Percentiles rank a stretch among this genome's conserved stretches.
These are phyloP conservation scores for Aureobasidium uvarum DNA, from an alignment of 2,329 filamentous ascomycete species.

Conservation along the genomic window DNA sequence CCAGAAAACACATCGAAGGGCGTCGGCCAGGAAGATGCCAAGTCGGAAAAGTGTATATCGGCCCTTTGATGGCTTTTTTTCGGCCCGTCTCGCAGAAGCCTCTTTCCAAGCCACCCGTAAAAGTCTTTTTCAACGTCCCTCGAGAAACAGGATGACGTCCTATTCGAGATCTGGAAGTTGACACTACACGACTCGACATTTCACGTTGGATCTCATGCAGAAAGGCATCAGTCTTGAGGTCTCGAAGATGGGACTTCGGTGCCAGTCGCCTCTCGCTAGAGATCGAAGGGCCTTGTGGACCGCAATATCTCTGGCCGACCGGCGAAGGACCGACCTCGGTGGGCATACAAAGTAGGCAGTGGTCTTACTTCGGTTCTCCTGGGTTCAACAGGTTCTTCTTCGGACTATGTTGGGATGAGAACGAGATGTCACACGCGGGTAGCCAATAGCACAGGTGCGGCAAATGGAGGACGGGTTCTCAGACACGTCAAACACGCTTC, in stretches of 20 bases:
- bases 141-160: background rate
- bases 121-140: conserved; percentile 25
- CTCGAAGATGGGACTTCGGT: background rate
- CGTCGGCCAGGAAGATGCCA: conserved; percentile 11
- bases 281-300: background rate
- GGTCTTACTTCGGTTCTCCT: conserved; percentile 26
- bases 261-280: background rate
- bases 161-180: background rate
- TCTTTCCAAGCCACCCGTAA: conserved; percentile 19
- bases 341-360: background rate
- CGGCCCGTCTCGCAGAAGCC: conserved; percentile 22
- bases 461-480: background rate
- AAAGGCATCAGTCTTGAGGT: background rate
- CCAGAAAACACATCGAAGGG: conserved; percentile 23
- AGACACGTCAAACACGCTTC: conserved; percentile 11
- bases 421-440: background rate
- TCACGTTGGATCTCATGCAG: background rate
- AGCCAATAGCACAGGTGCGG: conserved; percentile 10
- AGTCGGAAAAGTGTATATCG: conserved; percentile 16
- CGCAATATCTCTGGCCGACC: conserved; percentile 14
- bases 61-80: conserved; percentile 25
- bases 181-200: conserved; percentile 9
- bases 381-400: conserved; percentile 18
- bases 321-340: conserved; percentile 27
- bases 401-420: conserved; percentile 10